Conservation (phyloP, 2,329 filamentous ascomycete genomes). For the Cladophialophora immunda region DNA sequence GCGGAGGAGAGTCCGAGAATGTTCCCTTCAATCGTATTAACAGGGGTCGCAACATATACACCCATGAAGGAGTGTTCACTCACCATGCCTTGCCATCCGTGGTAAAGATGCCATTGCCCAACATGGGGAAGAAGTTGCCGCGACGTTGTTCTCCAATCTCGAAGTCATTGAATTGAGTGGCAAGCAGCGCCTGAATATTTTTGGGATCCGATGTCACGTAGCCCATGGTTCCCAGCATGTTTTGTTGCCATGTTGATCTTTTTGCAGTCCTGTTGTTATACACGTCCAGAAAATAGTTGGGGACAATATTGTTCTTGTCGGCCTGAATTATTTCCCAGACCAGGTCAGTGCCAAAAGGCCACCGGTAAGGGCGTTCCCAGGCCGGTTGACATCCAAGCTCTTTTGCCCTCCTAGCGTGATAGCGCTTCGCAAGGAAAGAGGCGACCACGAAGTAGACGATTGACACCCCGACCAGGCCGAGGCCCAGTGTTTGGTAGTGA, state of each 20-base stretch:
- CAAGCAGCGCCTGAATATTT: slow-evolving; percentile 86
- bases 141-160: slow-evolving; percentile 81
- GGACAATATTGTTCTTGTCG: slow-evolving; percentile 33
- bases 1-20: slow-evolving; percentile 78
- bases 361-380: slow-evolving; percentile 30
- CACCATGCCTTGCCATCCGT: slow-evolving; percentile 79
- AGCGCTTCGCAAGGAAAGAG: slow-evolving; percentile 26
- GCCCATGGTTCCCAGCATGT: slow-evolving; percentile 30
- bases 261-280: slow-evolving; percentile 26
- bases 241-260: slow-evolving; percentile 34
- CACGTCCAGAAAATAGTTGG: slow-evolving; percentile 31
- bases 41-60: not conserved
- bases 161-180: slow-evolving; percentile 83
- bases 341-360: slow-evolving; percentile 35
- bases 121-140: slow-evolving; percentile 68
- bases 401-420: slow-evolving; percentile 34
- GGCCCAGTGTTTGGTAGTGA: slow-evolving; percentile 16
- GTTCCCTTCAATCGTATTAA: slow-evolving; percentile 27
- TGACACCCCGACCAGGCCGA: slow-evolving; percentile 24
- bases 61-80: not conserved
- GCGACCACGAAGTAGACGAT: slow-evolving; percentile 28
- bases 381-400: slow-evolving; percentile 35
- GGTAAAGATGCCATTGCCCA: slow-evolving; percentile 64
- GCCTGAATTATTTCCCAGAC: slow-evolving; percentile 32
- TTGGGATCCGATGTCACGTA: slow-evolving; percentile 48